Conservation (phyloP, 2,329 filamentous ascomycete genomes). For the Aspergillaceae sp. region DNA sequence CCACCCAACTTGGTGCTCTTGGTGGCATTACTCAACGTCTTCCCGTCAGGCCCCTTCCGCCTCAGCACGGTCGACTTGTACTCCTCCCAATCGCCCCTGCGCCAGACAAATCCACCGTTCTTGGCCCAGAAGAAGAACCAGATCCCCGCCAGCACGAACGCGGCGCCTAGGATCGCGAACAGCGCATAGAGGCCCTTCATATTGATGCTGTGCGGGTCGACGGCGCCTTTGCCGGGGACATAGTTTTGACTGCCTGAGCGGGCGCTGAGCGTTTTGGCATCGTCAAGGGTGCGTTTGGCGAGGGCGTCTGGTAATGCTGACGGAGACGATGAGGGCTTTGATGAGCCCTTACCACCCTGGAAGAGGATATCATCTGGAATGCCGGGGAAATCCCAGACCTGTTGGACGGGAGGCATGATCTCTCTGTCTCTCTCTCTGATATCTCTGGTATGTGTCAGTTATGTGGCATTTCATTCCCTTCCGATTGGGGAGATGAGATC, state of each 20-base stretch:
- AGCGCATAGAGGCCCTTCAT: constrained; percentile 66
- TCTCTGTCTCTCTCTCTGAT: constrained; percentile 11
- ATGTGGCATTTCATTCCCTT: constrained; percentile 1
- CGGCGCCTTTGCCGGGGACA: constrained; percentile 28
- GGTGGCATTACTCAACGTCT: constrained; percentile 72
- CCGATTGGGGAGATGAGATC: background rate
- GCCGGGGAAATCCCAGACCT: constrained; percentile 14
- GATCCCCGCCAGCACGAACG: constrained; percentile 64
- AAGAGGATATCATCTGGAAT: constrained; percentile 13
- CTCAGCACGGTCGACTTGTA: constrained; percentile 93
- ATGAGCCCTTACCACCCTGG: constrained; percentile 5
- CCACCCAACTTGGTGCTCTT: constrained; percentile 77
- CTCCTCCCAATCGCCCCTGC: constrained; percentile 86
- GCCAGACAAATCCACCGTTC: constrained; percentile 88
- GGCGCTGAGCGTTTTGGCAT: constrained; percentile 19
- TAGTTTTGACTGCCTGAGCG: constrained; percentile 19
- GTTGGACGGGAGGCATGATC: constrained; percentile 24
- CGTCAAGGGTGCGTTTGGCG: constrained; percentile 2
- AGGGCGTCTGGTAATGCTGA: constrained; percentile 1
- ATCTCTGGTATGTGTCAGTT: constrained; percentile 3
- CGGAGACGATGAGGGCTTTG: constrained; percentile 2
- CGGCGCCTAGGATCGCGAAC: constrained; percentile 73
- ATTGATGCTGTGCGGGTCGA: constrained; percentile 37
- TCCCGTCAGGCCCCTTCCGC: constrained; percentile 81
- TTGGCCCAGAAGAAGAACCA: constrained; percentile 99